Percentiles rank a stretch among this genome's conserved stretches.
Conservation (phyloP, 2,329 filamentous ascomycete genomes). For the Trichophyton mentagrophytes region DNA sequence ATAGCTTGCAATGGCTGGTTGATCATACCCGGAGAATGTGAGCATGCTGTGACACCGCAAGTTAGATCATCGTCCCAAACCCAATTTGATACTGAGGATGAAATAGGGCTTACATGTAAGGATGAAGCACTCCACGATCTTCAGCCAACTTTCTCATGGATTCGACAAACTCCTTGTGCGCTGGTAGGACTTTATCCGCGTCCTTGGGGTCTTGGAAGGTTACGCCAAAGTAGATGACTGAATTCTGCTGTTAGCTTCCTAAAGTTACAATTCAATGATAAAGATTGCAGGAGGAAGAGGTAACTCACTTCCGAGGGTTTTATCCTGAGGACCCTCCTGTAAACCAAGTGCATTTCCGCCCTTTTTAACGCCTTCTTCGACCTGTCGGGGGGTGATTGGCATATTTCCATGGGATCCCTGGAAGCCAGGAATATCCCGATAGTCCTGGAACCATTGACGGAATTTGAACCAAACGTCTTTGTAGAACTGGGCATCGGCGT, state of each 20-base stretch:
- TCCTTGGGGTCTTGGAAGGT: not conserved
- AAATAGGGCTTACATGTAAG: not conserved
- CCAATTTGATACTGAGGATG: not conserved
- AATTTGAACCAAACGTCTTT: slow-evolving; percentile 5
- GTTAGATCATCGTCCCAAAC: not conserved
- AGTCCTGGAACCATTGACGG: slow-evolving; percentile 2
- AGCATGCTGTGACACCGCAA: not conserved
- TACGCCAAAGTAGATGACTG: slow-evolving; percentile 6
- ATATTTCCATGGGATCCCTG: slow-evolving; percentile 3
- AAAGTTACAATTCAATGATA: not conserved
- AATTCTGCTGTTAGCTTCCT: not conserved
- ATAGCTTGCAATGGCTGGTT: slow-evolving; percentile 8
- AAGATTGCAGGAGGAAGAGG: not conserved
- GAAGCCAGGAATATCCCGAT: slow-evolving; percentile 3
- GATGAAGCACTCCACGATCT: not conserved
- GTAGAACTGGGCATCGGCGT: slow-evolving; percentile 7
- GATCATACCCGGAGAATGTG: slow-evolving; percentile 7
- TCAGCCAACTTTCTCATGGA: slow-evolving; percentile 4
- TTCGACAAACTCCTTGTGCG: slow-evolving; percentile 4
- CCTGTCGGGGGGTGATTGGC: slow-evolving; percentile 7
- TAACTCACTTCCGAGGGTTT: slow-evolving; percentile 1
- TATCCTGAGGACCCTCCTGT: not conserved
- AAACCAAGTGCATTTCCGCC: slow-evolving; percentile 8
- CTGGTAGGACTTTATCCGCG: not conserved
- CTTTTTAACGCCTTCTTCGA: slow-evolving; percentile 2